These are phyloP conservation scores for Paramecium sonneborni DNA, from an alignment of 73 alveolate genomes.

Conservation along the genomic window DNA sequence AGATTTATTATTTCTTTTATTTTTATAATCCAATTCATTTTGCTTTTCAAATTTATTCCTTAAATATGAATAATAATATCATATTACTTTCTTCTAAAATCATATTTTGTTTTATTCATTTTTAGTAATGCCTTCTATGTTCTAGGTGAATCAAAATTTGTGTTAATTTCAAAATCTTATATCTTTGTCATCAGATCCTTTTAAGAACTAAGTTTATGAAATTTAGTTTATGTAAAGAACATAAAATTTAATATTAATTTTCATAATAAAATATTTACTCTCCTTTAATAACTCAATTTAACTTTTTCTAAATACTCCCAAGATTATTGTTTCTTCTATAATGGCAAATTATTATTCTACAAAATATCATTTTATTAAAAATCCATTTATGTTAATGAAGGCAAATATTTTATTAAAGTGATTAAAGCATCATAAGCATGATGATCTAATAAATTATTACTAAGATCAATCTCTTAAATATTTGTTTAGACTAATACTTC, in stretches of 20 bases:
- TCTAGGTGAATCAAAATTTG: slow-evolving; percentile 43
- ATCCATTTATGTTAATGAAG: neutral
- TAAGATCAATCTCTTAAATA: neutral
- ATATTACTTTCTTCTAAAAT: slow-evolving; percentile 25
- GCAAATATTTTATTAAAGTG: slow-evolving; percentile 5
- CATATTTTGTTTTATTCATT: neutral
- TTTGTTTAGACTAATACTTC: neutral
- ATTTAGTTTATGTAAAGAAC: slow-evolving; percentile 47
- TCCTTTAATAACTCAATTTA: slow-evolving; percentile 9
- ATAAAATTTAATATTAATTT: neutral
- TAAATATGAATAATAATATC: neutral
- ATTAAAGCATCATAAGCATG: slow-evolving; percentile 29
- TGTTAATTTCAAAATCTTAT: neutral
- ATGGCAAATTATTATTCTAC: neutral
- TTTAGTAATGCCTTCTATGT: neutral
- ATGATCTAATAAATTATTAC: slow-evolving; percentile 32
- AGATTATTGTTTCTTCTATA: neutral
- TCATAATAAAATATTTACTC: neutral
- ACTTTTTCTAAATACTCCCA: slow-evolving; percentile 17
- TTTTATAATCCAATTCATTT: neutral
- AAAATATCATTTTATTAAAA: neutral
- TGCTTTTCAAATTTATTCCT: neutral
- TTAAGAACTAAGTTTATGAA: slow-evolving; percentile 37
- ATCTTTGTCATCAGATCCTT: neutral
- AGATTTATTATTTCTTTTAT: too few species aligned